Percentiles rank a stretch among this genome's conserved stretches.
Evolutionary conservation across 1,284 basidiomycete genomes (phyloP).

Genomic region (Wolfiporia cocos): DNA sequence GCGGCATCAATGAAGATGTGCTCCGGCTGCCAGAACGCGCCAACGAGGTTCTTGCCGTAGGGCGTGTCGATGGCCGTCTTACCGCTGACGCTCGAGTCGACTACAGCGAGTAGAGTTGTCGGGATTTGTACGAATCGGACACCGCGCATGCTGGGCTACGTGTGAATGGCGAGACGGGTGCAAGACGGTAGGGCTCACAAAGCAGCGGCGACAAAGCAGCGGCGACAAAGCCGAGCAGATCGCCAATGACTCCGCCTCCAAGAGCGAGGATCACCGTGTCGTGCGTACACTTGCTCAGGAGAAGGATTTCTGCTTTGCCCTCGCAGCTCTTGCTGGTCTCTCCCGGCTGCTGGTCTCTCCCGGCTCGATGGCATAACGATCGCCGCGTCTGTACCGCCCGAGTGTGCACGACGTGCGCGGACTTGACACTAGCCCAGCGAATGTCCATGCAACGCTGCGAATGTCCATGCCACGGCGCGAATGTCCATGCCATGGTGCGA

Average conservation of each 20-base stretch:
- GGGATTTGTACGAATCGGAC: slow-evolving; percentile 95
- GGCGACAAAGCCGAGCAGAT: slow-evolving; percentile 93
- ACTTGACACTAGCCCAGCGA: too few species aligned
- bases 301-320: slow-evolving; percentile 86
- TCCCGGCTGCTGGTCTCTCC: slow-evolving; percentile 91
- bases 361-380: slow-evolving; percentile 77
- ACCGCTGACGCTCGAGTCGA: slow-evolving; percentile 95
- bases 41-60: slow-evolving; percentile 96
- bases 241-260: slow-evolving; percentile 95
- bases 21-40: slow-evolving; percentile 97
- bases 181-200: slow-evolving; percentile 32
- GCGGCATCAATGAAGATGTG: slow-evolving; percentile 98
- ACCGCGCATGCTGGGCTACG: slow-evolving; percentile 65
- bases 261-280: slow-evolving; percentile 93
- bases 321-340: too few species aligned
- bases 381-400: too few species aligned
- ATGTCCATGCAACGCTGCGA: too few species aligned
- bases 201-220: slow-evolving; percentile 99
- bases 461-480: too few species aligned
- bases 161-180: background rate
- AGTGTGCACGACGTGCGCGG: too few species aligned
- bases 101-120: slow-evolving; percentile 96
- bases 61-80: slow-evolving; percentile 99
- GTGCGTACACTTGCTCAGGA: slow-evolving; percentile 85
- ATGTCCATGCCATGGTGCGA: too few species aligned